A percentile compares a stretch with the other conserved stretches of the same genome.
These are phyloP conservation scores for Alternaria rosae DNA, from an alignment of 2,329 filamentous ascomycete genomes.

Conservation along the genomic window DNA sequence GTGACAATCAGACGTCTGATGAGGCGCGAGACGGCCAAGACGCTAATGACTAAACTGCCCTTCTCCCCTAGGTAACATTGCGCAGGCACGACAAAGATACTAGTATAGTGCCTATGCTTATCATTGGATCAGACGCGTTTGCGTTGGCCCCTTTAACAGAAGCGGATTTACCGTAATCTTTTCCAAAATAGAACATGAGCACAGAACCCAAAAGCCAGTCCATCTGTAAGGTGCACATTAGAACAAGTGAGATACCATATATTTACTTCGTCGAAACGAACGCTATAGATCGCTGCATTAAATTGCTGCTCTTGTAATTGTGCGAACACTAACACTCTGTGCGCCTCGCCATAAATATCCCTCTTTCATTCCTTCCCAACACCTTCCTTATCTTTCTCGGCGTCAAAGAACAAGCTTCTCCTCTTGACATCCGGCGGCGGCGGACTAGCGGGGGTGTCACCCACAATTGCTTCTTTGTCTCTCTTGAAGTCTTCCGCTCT, in stretches of 20 bases:
- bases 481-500: slow-evolving; percentile 37
- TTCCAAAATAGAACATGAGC: too few species aligned
- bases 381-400: slow-evolving; percentile 17
- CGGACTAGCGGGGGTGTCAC: background rate
- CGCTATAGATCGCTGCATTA: background rate
- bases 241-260: background rate
- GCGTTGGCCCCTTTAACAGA: too few species aligned
- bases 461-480: slow-evolving; percentile 24
- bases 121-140: too few species aligned
- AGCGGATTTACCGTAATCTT: too few species aligned
- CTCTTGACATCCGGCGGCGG: slow-evolving; percentile 11
- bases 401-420: slow-evolving; percentile 29
- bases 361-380: background rate
- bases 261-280: background rate
- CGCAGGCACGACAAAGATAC: background rate
- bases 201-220: background rate
- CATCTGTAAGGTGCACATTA: background rate
- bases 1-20: background rate
- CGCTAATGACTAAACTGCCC: background rate
- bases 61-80: background rate
- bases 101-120: too few species aligned
- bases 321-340: background rate
- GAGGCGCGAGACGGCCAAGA: background rate
- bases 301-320: background rate
- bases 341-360: background rate